These are phyloP conservation scores for Gentiana macrophylla DNA, from an alignment of 257 asterid species.

Conservation along the genomic window DNA sequence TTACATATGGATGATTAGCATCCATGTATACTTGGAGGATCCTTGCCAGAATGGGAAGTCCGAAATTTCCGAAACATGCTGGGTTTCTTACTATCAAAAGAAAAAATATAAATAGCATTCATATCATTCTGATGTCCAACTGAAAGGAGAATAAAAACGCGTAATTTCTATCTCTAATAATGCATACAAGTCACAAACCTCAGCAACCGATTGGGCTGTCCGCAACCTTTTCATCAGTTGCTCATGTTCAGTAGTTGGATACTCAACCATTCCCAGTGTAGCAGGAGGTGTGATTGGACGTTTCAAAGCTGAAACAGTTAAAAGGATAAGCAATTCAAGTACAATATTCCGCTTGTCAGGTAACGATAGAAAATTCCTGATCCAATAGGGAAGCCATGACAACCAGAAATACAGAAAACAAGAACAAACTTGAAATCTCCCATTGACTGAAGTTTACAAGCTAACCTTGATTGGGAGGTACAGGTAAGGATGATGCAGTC, in stretches of 20 bases:
- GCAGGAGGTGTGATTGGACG: conserved; percentile 96
- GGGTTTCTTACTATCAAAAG: no score
- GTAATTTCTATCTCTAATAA: conserved; percentile 3
- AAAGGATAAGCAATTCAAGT: conserved; percentile 3
- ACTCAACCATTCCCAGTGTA: conserved; percentile 84
- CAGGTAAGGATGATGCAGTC: conserved; percentile 84
- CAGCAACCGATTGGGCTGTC: conserved; percentile 89
- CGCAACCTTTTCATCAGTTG: conserved; percentile 93
- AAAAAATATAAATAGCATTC: no score
- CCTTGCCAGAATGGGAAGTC: no score
- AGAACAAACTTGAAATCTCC: background rate
- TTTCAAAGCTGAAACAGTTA: conserved; percentile 69
- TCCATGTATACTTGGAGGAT: no score
- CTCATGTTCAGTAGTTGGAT: conserved; percentile 82
- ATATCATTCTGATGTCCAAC: no score
- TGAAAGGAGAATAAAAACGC: background rate
- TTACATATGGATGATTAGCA: no score
- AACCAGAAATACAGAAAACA: background rate
- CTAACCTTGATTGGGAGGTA: conserved; percentile 79
- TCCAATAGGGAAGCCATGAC: background rate
- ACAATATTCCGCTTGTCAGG: no score
- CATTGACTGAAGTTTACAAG: conserved; percentile 5
- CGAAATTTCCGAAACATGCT: no score
- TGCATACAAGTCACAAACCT: conserved; percentile 31
- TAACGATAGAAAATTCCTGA: background rate